Evolutionary conservation across 129 eudicot species (phyloP).

Genomic region (Smallanthus sonchifolius): DNA sequence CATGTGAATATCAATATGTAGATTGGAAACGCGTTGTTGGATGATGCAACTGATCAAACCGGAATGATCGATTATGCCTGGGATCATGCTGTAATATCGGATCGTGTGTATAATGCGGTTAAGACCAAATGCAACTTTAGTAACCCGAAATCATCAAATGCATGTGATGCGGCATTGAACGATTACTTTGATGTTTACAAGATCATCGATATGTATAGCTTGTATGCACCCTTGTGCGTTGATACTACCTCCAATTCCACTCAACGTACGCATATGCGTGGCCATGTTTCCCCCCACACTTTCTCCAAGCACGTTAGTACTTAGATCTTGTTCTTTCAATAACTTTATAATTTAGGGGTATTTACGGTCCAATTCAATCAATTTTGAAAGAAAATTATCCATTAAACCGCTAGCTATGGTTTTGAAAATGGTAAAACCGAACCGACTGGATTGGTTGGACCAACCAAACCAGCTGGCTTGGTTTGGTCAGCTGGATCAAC

Average conservation of each 20-base stretch:
- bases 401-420: not conserved
- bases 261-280: conserved; percentile 23
- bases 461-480: not conserved
- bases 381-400: not conserved
- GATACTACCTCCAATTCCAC: conserved; percentile 26
- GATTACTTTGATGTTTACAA: conserved; percentile 55
- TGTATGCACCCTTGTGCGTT: conserved; percentile 65
- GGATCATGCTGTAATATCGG: conserved; percentile 89
- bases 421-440: not conserved
- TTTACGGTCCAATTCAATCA: not conserved
- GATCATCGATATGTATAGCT: conserved; percentile 81
- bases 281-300: conserved; percentile 39
- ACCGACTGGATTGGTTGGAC: not conserved
- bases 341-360: too few relatives aligned
- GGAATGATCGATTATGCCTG: conserved; percentile 87
- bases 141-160: not conserved
- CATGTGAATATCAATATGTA: conserved; percentile 21
- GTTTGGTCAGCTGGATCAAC: too few relatives aligned
- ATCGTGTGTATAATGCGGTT: conserved; percentile 38
- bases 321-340: not conserved
- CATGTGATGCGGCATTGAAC: conserved; percentile 36
- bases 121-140: conserved; percentile 57
- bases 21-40: conserved; percentile 84
- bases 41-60: conserved; percentile 73
- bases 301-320: conserved; percentile 53